phyloP scores from a whole-genome alignment of 192 early-diverging fungal genomes.

The Powellomyces hirtus region DNA sequence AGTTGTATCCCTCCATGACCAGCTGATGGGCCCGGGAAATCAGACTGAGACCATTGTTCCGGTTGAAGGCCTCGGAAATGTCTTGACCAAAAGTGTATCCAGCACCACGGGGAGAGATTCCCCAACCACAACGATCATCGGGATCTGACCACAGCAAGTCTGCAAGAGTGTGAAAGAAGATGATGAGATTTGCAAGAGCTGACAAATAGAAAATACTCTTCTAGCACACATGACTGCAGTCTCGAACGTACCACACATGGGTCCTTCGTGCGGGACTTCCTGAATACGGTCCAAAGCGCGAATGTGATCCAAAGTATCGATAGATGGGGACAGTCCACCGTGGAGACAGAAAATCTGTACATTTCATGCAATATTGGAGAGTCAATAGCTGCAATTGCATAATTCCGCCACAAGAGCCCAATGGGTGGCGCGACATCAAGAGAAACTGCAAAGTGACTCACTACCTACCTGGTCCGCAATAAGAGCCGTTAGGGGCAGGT shows the following conservation, averaged over 20 bases:
- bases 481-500: constrained; percentile 88
- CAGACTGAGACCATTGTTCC: constrained; percentile 95
- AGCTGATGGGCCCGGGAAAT: constrained; percentile 97
- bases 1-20: constrained; percentile 99
- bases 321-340: constrained; percentile 88
- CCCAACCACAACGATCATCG: constrained; percentile 86
- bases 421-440: too few species aligned
- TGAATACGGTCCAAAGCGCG: constrained; percentile 92
- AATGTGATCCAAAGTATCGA: constrained; percentile 94
- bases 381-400: too few species aligned
- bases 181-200: not conserved
- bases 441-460: not conserved
- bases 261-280: constrained; percentile 97
- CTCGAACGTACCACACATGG: constrained; percentile 73
- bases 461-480: constrained; percentile 76
- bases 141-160: constrained; percentile 79
- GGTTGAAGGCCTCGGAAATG: constrained; percentile 74
- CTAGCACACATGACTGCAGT: constrained; percentile 1
- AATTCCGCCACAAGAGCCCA: not conserved
- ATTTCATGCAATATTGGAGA: not conserved
- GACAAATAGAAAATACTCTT: not conserved
- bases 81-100: constrained; percentile 98
- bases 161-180: not conserved
- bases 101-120: constrained; percentile 92
- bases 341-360: constrained; percentile 87